A percentile compares a stretch with the other conserved stretches of the same genome.
These are phyloP conservation scores for Penicillium waksmanii DNA, from an alignment of 495 filamentous ascomycete species.

Conservation along the genomic window DNA sequence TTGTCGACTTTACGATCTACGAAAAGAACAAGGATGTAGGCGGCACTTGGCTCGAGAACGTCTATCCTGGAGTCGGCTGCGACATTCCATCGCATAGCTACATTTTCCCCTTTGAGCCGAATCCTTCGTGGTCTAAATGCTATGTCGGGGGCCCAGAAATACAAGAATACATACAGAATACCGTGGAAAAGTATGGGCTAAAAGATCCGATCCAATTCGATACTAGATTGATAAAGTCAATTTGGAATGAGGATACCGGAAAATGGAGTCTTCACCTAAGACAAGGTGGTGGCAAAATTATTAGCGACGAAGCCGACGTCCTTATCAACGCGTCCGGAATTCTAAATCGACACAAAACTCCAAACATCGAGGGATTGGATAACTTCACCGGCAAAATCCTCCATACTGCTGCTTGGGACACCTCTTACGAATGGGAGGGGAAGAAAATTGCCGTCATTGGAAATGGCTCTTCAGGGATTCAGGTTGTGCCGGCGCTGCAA, in stretches of 20 bases:
- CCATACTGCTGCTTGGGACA: constrained; percentile 30
- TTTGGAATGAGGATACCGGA: constrained; percentile 51
- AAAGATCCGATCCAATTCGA: constrained; percentile 49
- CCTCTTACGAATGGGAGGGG: constrained; percentile 31
- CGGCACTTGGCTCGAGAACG: constrained; percentile 47
- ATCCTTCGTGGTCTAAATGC: constrained; percentile 60
- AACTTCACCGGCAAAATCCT: constrained; percentile 25
- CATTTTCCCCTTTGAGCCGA: constrained; percentile 60
- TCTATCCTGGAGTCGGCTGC: constrained; percentile 40
- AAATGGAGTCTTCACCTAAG: constrained; percentile 50
- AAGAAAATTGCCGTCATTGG: constrained; percentile 54
- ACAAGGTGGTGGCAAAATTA: constrained; percentile 19
- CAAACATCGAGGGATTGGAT: constrained; percentile 26
- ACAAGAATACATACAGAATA: constrained; percentile 55
- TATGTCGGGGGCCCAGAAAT: constrained; percentile 64
- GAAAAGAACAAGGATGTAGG: constrained; percentile 45
- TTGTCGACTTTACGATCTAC: constrained; percentile 35
- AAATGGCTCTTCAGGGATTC: constrained; percentile 49
- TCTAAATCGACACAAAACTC: constrained; percentile 54
- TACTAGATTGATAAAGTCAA: constrained; percentile 43
- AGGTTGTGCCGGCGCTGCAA: constrained; percentile 26
- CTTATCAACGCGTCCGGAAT: constrained; percentile 53
- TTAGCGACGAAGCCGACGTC: constrained; percentile 36
- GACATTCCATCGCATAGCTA: constrained; percentile 41
- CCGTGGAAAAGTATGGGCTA: constrained; percentile 58